phyloP scores from a whole-genome alignment of 306 rosid species.

The Prunus salicina region DNA sequence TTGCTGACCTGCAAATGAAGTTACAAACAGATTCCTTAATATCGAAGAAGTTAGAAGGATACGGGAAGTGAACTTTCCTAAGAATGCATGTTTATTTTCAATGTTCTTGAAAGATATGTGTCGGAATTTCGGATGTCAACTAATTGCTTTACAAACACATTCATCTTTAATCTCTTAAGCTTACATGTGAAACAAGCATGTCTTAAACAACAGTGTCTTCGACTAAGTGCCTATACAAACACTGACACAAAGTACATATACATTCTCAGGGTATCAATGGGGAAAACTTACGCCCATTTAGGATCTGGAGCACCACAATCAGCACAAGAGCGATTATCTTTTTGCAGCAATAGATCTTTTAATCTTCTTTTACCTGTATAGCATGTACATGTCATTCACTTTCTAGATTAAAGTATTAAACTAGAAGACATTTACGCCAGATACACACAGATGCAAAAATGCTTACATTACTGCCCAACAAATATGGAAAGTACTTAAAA shows the following conservation, averaged over 20 bases:
- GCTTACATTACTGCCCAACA: not conserved
- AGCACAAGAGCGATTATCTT: slow-evolving; percentile 81
- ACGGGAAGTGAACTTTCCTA: not conserved
- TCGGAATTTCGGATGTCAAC: slow-evolving; percentile 6
- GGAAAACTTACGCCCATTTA: slow-evolving; percentile 92
- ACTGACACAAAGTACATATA: not conserved
- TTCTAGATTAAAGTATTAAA: slow-evolving; percentile 10
- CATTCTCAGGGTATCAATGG: not conserved
- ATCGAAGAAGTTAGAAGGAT: slow-evolving; percentile 1
- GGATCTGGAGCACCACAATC: slow-evolving; percentile 96
- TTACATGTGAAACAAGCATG: slow-evolving; percentile 14
- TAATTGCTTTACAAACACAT: slow-evolving; percentile 1
- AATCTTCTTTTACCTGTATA: slow-evolving; percentile 77
- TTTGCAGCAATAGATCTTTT: slow-evolving; percentile 65
- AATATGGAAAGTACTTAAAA: not conserved
- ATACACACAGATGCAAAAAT: not conserved
- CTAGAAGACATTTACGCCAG: slow-evolving; percentile 12
- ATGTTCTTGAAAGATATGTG: slow-evolving; percentile 19
- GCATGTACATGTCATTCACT: slow-evolving; percentile 24
- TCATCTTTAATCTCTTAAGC: not conserved
- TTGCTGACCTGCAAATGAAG: slow-evolving; percentile 74
- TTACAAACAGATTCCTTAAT: slow-evolving; percentile 10
- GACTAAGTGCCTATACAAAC: not conserved
- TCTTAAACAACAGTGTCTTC: not conserved
- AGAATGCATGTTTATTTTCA: not conserved